These are phyloP conservation scores for Sarocladium brachiariae DNA, from an alignment of 2,329 filamentous ascomycete species.

Conservation along the genomic window DNA sequence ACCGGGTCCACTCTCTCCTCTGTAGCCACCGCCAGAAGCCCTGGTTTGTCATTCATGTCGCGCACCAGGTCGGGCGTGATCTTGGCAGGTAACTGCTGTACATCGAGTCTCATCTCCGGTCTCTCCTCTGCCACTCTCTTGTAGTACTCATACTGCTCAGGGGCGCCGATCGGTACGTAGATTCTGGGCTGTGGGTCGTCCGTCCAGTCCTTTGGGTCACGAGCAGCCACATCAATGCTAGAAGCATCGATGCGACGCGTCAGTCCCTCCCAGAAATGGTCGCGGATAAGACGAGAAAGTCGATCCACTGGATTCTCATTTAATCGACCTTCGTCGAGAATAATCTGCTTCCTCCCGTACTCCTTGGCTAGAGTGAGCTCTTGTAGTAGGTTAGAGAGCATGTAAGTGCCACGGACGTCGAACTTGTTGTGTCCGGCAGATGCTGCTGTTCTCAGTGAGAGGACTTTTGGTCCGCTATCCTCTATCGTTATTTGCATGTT, in stretches of 20 bases:
- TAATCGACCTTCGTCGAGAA: constrained; percentile 83
- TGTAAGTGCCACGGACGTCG: constrained; percentile 92
- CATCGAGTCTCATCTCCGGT: constrained; percentile 82
- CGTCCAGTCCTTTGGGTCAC: constrained; percentile 94
- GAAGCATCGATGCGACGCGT: constrained; percentile 86
- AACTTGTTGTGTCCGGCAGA: constrained; percentile 83
- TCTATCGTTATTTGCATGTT: constrained; percentile 99
- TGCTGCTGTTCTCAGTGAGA: constrained; percentile 75
- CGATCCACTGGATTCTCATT: constrained; percentile 94
- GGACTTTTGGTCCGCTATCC: constrained; percentile 84
- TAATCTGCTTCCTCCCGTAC: constrained; percentile 80
- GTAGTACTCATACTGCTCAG: constrained; percentile 88
- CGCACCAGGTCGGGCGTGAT: constrained; percentile 77
- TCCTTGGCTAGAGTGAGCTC: constrained; percentile 90
- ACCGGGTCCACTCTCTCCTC: constrained; percentile 59
- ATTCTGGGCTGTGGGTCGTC: constrained; percentile 82
- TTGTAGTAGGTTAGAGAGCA: constrained; percentile 92
- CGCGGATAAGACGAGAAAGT: constrained; percentile 76
- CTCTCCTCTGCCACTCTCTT: constrained; percentile 67
- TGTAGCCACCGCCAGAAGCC: constrained; percentile 84
- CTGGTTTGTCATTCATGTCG: constrained; percentile 80
- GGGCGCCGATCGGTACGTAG: constrained; percentile 78
- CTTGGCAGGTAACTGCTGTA: constrained; percentile 67
- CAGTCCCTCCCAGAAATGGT: constrained; percentile 88
- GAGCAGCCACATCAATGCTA: constrained; percentile 77